phyloP scores from a whole-genome alignment of 352 stramenopile species.

The Pythium utonaiense region DNA sequence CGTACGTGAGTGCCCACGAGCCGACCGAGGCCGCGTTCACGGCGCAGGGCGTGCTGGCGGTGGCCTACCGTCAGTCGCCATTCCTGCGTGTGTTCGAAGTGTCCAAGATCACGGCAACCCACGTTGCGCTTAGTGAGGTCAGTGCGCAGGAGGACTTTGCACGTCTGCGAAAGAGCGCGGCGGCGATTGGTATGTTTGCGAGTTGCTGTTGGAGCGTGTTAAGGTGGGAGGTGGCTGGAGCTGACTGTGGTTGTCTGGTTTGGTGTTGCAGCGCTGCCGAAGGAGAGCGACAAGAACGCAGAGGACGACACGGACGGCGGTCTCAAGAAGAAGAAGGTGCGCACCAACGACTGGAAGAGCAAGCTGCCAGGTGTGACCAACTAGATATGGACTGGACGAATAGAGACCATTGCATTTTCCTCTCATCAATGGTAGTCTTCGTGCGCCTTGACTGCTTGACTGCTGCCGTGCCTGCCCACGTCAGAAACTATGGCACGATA shows the following conservation, averaged over 20 bases:
- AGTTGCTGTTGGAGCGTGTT: too few relatives aligned
- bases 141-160: constrained; percentile 29
- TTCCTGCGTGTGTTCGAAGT: constrained; percentile 62
- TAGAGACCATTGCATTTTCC: not conserved
- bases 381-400: not conserved
- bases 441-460: too few relatives aligned
- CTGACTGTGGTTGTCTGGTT: not conserved
- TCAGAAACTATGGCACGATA: too few relatives aligned
- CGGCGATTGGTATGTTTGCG: constrained; percentile 45
- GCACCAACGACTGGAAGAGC: constrained; percentile 38
- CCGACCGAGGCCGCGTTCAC: constrained; percentile 52
- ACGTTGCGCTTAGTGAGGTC: constrained; percentile 17
- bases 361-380: constrained; percentile 25
- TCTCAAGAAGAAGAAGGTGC: constrained; percentile 82
- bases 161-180: constrained; percentile 42
- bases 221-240: not conserved
- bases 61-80: constrained; percentile 62
- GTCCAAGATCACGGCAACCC: constrained; percentile 23
- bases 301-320: constrained; percentile 63
- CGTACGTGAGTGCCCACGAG: constrained; percentile 27
- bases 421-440: too few relatives aligned
- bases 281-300: constrained; percentile 39
- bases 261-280: constrained; percentile 37
- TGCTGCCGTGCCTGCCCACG: too few relatives aligned
- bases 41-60: constrained; percentile 32